Conservation (phyloP, 2,329 filamentous ascomycete species). For the Aspergillus jensenii region DNA sequence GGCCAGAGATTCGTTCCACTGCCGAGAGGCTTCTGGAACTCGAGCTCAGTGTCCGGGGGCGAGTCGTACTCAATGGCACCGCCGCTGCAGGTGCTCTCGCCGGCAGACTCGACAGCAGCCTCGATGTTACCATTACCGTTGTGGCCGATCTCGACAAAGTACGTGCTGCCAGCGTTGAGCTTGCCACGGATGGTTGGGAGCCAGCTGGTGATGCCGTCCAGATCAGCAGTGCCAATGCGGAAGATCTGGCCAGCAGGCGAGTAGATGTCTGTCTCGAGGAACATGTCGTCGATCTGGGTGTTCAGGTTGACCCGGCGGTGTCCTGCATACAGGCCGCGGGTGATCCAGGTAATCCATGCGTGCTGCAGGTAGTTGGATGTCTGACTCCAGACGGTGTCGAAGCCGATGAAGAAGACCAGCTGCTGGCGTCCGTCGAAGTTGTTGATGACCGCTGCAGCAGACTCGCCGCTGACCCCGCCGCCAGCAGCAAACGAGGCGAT, state of each 20-base stretch:
- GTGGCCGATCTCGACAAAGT: slow-evolving; percentile 56
- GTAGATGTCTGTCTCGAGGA: slow-evolving; percentile 55
- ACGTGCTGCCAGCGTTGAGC: slow-evolving; percentile 53
- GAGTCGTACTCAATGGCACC: slow-evolving; percentile 48
- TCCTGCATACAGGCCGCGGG: slow-evolving; percentile 57
- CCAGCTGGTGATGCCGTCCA: slow-evolving; percentile 48
- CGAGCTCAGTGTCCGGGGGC: slow-evolving; percentile 47
- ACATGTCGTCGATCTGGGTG: slow-evolving; percentile 64
- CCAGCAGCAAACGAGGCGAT: slow-evolving; percentile 55
- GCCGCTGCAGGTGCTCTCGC: slow-evolving; percentile 27
- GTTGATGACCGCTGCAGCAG: slow-evolving; percentile 61
- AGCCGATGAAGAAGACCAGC: slow-evolving; percentile 62
- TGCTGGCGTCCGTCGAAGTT: slow-evolving; percentile 58
- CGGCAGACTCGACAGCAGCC: slow-evolving; percentile 26
- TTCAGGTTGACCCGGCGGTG: slow-evolving; percentile 56
- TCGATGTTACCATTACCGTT: slow-evolving; percentile 58
- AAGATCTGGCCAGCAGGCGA: slow-evolving; percentile 50
- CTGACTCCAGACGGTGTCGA: slow-evolving; percentile 52
- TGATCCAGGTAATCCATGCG: slow-evolving; percentile 63
- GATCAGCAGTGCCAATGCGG: slow-evolving; percentile 49
- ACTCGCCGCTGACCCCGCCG: slow-evolving; percentile 38
- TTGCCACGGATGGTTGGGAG: slow-evolving; percentile 44
- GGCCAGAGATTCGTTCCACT: slow-evolving; percentile 54
- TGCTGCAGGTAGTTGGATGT: slow-evolving; percentile 62
- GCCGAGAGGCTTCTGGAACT: slow-evolving; percentile 53